Evolutionary conservation across 2,329 filamentous ascomycete species (phyloP), one percentile per base, ranked within the genome.

Genomic region (Periconia macrospinosa): DNA sequence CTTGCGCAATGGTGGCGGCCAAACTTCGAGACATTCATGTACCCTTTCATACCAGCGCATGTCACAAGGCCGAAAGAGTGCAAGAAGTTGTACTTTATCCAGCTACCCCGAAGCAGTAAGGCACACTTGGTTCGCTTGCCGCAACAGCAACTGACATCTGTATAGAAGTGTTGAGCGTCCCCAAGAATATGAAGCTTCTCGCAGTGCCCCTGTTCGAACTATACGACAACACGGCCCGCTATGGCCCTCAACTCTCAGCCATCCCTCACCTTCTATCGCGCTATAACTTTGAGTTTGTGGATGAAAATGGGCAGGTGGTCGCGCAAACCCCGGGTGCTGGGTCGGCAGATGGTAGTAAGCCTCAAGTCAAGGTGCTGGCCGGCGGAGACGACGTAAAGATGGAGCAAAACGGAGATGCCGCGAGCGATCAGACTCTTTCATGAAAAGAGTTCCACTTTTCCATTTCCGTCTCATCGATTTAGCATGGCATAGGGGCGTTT

Each of bases 11-110:
- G 94, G 94, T 99, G 93, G 92, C 84, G 94, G 53, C 94, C 94
- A 50, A 99, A 97, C 80, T 97, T 97, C 73, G 94, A 99, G 81
- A 97, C 94, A 2, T 97, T 97, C 81, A 97, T 99, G 92, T 99
- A 99, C 74, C 94, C 94, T 0, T 99, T 97, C 76, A 88, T 97
- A 53, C 94, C 94, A 8, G 91, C 92, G 17, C 94, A 99, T 77
- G 91, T 97, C 58, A 97, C 93, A 17, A 83, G 94, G 49, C 94
- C 94, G 8, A 99, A 99, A 80, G 94, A 99, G 79, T 96, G 93
- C 80, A 99, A 99, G 82, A 99, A 99, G 82, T 83, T 97, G 41
- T 99, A 97, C 76, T 92, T 97, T 58, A 96, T 99, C 61, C 91
- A 96, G 73, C 81, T 99, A 27, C 94, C 94, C 0, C 86, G 92